A percentile compares a stretch with the other conserved stretches of the same genome.
Evolutionary conservation across 75 land plant species (phyloP).

Genomic region (Larix kaempferi): DNA sequence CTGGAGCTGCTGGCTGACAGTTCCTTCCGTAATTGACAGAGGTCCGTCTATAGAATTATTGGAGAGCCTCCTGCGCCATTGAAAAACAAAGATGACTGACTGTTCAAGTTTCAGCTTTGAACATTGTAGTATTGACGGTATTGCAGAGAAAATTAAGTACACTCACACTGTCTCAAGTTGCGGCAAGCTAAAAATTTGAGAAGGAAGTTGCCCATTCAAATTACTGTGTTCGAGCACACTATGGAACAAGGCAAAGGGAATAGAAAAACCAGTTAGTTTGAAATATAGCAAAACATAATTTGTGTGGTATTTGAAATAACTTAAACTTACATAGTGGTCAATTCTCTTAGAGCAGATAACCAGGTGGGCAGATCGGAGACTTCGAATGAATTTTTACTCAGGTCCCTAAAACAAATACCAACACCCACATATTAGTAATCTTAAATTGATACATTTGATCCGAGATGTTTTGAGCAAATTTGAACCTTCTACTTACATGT

Average conservation of each 20-base stretch:
- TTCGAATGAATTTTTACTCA: slow-evolving; percentile 45
- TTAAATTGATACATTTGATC: neutral
- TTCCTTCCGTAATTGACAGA: slow-evolving; percentile 27
- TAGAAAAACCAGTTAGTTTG: no score
- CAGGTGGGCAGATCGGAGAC: no score
- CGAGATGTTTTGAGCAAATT: neutral
- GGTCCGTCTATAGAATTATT: slow-evolving; percentile 50
- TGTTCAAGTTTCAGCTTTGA: no score
- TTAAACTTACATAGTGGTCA: slow-evolving; percentile 55
- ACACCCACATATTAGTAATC: neutral
- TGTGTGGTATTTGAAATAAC: no score
- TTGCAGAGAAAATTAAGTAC: neutral
- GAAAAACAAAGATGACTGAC: no score
- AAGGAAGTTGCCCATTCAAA: slow-evolving; percentile 37
- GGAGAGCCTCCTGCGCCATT: slow-evolving; percentile 37
- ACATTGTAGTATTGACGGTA: neutral
- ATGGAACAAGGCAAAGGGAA: neutral
- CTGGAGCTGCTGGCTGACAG: slow-evolving; percentile 24
- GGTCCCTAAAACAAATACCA: slow-evolving; percentile 14
- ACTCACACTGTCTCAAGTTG: slow-evolving; percentile 54
- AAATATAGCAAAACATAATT: no score
- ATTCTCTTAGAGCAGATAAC: no score
- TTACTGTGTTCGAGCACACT: slow-evolving; percentile 44
- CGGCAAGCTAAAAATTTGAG: slow-evolving; percentile 35
- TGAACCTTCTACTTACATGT: slow-evolving; percentile 44